Percentiles rank a stretch among this genome's conserved stretches.
Conservation (phyloP, 495 filamentous ascomycete species). For the Trichoderma virens region DNA sequence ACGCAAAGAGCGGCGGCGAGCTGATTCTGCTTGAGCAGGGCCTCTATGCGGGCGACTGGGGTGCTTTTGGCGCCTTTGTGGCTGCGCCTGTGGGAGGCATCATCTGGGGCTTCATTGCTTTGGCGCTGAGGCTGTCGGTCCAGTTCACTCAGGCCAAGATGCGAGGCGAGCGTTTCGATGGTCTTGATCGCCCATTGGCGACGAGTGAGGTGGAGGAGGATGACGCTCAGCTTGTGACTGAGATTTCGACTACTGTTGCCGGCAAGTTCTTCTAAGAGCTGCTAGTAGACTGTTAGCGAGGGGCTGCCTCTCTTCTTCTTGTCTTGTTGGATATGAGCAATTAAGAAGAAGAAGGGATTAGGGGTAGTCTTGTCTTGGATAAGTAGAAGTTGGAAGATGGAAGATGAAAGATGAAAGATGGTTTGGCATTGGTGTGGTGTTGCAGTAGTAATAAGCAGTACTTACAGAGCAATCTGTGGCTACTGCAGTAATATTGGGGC, state of each 20-base stretch:
- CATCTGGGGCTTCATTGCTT: constrained; percentile 57
- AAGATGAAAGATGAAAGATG: too few species aligned
- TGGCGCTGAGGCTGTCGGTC: constrained; percentile 43
- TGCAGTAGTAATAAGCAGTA: too few species aligned
- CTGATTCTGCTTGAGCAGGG: constrained; percentile 63
- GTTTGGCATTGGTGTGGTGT: too few species aligned
- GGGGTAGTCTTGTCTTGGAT: too few species aligned
- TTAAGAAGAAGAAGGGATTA: too few species aligned
- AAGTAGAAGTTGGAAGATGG: too few species aligned
- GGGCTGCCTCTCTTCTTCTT: too few species aligned
- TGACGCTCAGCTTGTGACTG: constrained; percentile 18
- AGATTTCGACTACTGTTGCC: constrained; percentile 29
- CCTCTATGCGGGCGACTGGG: constrained; percentile 65
- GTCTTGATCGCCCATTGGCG: constrained; percentile 47
- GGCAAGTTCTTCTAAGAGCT: constrained; percentile 45
- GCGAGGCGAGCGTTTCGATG: constrained; percentile 50
- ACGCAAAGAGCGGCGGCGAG: constrained; percentile 52
- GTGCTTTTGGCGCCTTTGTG: constrained; percentile 69
- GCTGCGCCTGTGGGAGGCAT: constrained; percentile 66
- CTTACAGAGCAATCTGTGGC: too few species aligned
- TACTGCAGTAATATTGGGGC: too few species aligned
- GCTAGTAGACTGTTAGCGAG: too few species aligned
- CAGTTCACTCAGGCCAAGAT: constrained; percentile 45
- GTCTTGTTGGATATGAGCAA: too few species aligned
- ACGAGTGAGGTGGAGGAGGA: constrained; percentile 20